Percentiles rank a stretch among this genome's conserved stretches.
Conservation (phyloP, 768 basidiomycete genomes). For the Leucocoprinus birnbaumii region DNA sequence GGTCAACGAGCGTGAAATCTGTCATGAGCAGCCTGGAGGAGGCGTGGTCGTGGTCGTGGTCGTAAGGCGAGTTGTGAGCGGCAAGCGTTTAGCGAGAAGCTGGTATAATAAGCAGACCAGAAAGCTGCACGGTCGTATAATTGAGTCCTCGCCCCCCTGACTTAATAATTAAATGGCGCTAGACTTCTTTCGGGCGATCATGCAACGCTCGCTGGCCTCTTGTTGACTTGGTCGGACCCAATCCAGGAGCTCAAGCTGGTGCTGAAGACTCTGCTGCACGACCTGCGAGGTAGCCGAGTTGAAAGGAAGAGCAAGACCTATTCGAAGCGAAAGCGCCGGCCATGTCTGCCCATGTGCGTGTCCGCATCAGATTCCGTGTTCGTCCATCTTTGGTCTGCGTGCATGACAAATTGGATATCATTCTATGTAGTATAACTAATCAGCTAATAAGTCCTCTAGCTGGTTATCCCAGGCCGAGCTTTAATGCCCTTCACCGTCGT, state of each 20-base stretch:
- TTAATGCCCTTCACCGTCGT: not conserved
- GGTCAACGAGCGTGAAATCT: conserved; percentile 73
- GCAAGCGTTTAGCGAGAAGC: not conserved
- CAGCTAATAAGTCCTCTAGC: no score
- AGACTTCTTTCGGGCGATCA: not conserved
- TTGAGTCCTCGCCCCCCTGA: not conserved
- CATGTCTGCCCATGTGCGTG: not conserved
- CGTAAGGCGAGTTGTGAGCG: not conserved
- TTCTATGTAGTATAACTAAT: no score
- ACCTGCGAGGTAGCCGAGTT: not conserved
- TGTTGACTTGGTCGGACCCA: not conserved
- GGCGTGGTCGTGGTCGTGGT: not conserved
- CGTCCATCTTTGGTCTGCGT: not conserved
- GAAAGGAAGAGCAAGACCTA: not conserved
- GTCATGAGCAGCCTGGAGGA: conserved; percentile 36
- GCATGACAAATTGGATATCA: not conserved
- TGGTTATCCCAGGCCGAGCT: not conserved
- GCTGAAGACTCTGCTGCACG: not conserved
- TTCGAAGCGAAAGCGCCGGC: not conserved
- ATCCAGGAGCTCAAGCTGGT: no score
- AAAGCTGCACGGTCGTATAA: not conserved
- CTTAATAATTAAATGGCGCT: conserved; percentile 2
- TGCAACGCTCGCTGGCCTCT: not conserved
- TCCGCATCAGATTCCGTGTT: not conserved
- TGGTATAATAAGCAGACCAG: not conserved